Evolutionary conservation across 192 early-diverging fungal genomes (phyloP), one percentile per base, ranked within the genome.

Genomic region (Coemansia sp.): DNA sequence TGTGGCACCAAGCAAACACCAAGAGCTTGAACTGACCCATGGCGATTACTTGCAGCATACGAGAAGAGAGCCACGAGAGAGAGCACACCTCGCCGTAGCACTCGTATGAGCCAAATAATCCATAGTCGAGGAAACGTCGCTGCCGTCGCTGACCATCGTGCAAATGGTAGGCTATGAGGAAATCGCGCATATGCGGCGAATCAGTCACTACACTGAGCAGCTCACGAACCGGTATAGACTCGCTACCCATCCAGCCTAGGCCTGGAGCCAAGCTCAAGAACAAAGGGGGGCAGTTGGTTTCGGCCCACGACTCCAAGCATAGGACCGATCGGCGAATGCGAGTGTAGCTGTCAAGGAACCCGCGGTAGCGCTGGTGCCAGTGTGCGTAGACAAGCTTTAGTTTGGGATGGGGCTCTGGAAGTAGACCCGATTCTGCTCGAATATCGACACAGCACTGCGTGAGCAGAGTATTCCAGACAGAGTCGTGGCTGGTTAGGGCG

Each of bases 51-150:
- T 81, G 78, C 50, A 81, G 59, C 78, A 81, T 81, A 10, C 78
- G 64, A 31, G 73, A 81, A 9, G 66, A 61, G 11, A 81, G 68
- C 73, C 73, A 81, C 0, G 69, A 72, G 8, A 75, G 66, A n/a
- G 73, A 75, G 31, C 78, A 81, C 2, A 69, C 41, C n/a, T 71
- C 63, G 66, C 78, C 78, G 41, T 72, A 72, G 48, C 78, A 81
- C 43, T 72, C 66, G 62, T 75, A 81, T 12, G 73, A 61, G 7
- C 78, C 78, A 58, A 81, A 81, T 33, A 81, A 35, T 6, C 78
- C 78, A 36, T 31, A 62, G 0, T 45, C 65, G 8, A 75, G 38
- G 33, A 65, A 72, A 34, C 65, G 50, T 33, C 59, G 60, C 9
- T 59, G 64, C 28, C 72, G 62, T 7, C 78, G 73, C 59, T 81